Base-by-base conservation (phyloP, 768 basidiomycete species). In the Mycena metata region DNA sequence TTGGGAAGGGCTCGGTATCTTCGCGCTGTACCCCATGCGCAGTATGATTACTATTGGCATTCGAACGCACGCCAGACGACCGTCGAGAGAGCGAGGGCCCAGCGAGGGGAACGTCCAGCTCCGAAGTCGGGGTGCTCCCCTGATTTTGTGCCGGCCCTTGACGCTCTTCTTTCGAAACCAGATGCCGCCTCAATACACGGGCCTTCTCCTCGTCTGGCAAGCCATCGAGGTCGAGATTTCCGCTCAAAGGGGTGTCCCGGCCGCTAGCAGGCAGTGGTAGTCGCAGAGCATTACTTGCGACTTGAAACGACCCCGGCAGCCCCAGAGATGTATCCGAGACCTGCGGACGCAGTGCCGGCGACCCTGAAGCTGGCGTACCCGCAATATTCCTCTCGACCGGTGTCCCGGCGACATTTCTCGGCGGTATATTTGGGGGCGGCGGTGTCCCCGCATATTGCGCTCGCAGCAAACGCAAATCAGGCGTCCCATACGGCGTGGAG, bases 131-230 rank as follows among this genome's bases (percentile, higher is more conserved):
- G 33, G 74, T 67, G 8, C 9, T 10, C 15, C 39, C 39, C 39
- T 39, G 77, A 79, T 69, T 77, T 79, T 17, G 73, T 73, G 47
- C 33, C 16, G 26, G n/a, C 69, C 73, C 46, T 39, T 81, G 78
- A n/a, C 91, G 83, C 69, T 94, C 91, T 50, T 92, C 89, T 33
- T 88, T 89, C 10, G 89, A 86, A 13, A 96, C 91, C 19, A 98
- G 84, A 80, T 98, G 96, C 62, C 89, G 86, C 55, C 91, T 83
- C 19, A 98, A 79, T 2, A 98, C 88, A 73, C 87, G 89, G 3
- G 90, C 91, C 81, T 95, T 98, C 75, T 96, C 94, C 69, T 94
- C 93, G 23, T 92, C 91, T 0, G 92, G 85, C 30, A 95, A 80
- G 26, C 85, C 88, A 23, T 92, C 91, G 16, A 92, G 73, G 68